Conservation (phyloP, 2,329 filamentous ascomycete genomes). For the Escovopsis sp. region DNA sequence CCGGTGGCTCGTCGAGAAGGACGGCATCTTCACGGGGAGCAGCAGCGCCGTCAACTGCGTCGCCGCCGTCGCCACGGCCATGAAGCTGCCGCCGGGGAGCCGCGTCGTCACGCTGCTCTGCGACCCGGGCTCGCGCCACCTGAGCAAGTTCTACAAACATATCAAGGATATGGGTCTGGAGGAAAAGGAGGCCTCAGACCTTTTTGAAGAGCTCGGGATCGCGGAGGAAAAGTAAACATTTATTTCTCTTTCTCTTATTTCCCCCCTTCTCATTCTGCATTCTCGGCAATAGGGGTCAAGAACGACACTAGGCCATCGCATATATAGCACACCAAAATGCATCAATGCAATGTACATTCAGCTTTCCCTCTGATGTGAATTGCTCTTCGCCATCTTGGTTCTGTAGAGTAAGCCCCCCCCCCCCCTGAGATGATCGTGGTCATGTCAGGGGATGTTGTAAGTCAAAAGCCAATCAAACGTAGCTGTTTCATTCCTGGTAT, state of each 20-base stretch:
- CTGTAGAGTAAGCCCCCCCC: no score
- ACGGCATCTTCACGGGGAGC: conserved; percentile 88
- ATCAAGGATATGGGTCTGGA: conserved; percentile 55
- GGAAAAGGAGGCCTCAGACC: conserved; percentile 32
- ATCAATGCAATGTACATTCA: no score
- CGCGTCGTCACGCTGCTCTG: conserved; percentile 72
- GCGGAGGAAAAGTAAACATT: conserved; percentile 7
- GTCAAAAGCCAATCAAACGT: no score
- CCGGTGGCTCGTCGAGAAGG: conserved; percentile 88
- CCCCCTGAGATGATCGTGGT: no score
- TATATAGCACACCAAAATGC: no score
- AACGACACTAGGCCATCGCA: neutral
- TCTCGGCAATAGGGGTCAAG: neutral
- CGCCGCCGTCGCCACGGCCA: conserved; percentile 55
- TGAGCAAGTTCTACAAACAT: conserved; percentile 74
- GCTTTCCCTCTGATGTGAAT: no score
- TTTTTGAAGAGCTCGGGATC: conserved; percentile 38
- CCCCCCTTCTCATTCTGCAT: neutral
- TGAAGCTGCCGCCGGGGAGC: conserved; percentile 44
- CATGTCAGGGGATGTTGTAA: no score
- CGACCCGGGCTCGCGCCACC: conserved; percentile 66
- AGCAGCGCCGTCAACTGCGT: conserved; percentile 96
- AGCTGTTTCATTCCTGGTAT: no score
- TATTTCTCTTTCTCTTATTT: neutral
- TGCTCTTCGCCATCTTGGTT: no score